A percentile compares a stretch with the other conserved stretches of the same genome.
phyloP scores from a whole-genome alignment of 2,329 filamentous ascomycete genomes.

The Fusarium guadeloupense region DNA sequence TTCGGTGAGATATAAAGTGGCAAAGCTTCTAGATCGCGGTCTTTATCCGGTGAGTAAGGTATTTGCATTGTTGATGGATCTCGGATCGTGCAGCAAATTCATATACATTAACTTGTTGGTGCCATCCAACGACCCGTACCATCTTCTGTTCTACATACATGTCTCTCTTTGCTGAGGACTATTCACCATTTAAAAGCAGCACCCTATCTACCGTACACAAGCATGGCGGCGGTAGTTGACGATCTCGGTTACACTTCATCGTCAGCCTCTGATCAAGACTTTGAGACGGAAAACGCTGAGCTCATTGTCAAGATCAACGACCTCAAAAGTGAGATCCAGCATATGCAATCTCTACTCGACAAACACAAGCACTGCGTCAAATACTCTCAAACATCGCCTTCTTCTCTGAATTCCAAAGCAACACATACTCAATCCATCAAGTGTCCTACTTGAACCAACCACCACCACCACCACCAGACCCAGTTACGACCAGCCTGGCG shows the following conservation, averaged over 20 bases:
- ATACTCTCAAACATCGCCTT: background rate
- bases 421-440: background rate
- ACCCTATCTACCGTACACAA: background rate
- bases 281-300: background rate
- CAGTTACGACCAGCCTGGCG: background rate
- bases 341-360: background rate
- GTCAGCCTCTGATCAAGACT: background rate
- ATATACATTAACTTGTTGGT: background rate
- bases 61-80: background rate
- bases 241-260: background rate
- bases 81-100: too few relatives aligned
- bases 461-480: background rate
- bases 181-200: background rate
- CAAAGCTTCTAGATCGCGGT: background rate
- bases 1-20: slow-evolving; percentile 5
- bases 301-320: background rate
- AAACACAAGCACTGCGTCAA: slow-evolving; percentile 1
- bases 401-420: background rate
- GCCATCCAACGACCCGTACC: too few relatives aligned
- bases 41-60: background rate
- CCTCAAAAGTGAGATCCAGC: background rate
- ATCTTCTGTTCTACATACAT: background rate
- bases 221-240: background rate
- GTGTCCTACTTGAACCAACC: background rate
- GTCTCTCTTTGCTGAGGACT: background rate